Base-by-base conservation (phyloP, 306 rosid species). In the Urtica urens region DNA sequence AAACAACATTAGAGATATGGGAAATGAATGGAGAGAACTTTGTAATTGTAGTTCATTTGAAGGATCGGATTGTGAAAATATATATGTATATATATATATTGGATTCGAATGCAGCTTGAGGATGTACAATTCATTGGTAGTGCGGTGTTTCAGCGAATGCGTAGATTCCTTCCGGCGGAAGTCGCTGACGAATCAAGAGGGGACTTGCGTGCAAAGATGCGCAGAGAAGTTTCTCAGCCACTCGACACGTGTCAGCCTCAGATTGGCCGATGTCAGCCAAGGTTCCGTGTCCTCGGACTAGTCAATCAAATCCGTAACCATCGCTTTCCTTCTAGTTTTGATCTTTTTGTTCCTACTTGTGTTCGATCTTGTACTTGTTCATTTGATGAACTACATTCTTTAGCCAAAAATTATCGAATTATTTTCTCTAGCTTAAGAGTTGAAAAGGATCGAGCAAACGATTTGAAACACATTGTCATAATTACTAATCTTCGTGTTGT, bases 221-320 rank as follows among this genome's bases (percentile, higher is more conserved):
- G 78, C 82, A 0, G 82, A 72, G 67, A 76, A 76, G 72, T 76
- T 76, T 65, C 58, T 76, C 31, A 76, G 68, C 73, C 78, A 68
- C 40, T 72, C 73, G 0, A 68, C 68, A 78, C 76, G 71, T 4
- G 82, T 68, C 14, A 70, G 82, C 49, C 47, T 71, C 78, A 56
- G 78, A 54, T 76, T 72, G 58, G 75, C 73, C 0, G 82, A 76
- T 75, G 78, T 72, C 46, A 72, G 68, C 67, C 78, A 72, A 57
- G 75, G 70, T 55, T 70, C 78, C 5, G 72, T 70, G 21, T 67
- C 78, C 44, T 51, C 68, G 30, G 82, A 76, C 40, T 76, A 28
- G 48, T 31, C 8, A 10, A 8, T 38, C 27, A 22, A 43, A 47
- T 18, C 38, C 50, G 12, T 30, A 7, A 18, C 19, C 23, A 4